Conservation (phyloP, 2,329 filamentous ascomycete genomes). For the Monosporascus cannonballus region DNA sequence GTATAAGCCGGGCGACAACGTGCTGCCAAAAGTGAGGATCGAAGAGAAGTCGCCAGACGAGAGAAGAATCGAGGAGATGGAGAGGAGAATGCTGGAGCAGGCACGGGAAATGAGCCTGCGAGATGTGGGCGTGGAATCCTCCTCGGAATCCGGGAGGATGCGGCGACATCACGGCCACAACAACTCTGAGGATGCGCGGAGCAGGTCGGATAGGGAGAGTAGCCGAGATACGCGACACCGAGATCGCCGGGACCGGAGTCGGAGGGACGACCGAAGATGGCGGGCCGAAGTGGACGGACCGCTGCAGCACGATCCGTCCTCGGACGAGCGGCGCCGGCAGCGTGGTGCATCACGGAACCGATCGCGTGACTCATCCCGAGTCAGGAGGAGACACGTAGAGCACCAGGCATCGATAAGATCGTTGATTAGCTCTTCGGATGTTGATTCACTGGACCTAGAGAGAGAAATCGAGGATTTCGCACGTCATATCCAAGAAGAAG, state of each 20-base stretch:
- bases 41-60: constrained; percentile 47
- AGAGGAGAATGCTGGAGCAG: constrained; percentile 63
- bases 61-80: constrained; percentile 54
- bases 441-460: constrained; percentile 73
- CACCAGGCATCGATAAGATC: constrained; percentile 87
- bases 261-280: constrained; percentile 23
- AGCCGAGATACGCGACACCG: constrained; percentile 21
- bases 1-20: constrained; percentile 76
- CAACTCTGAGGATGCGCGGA: constrained; percentile 23
- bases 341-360: constrained; percentile 40
- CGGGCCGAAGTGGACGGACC: constrained; percentile 30
- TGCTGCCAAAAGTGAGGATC: constrained; percentile 58
- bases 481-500: constrained; percentile 81
- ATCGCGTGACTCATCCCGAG: constrained; percentile 30
- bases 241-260: constrained; percentile 17
- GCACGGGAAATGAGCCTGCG: constrained; percentile 69
- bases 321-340: constrained; percentile 29
- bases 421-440: constrained; percentile 72
- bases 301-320: constrained; percentile 31
- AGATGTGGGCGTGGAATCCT: constrained; percentile 50
- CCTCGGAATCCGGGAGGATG: constrained; percentile 17
- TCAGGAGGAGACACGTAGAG: constrained; percentile 58
- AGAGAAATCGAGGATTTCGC: constrained; percentile 87
- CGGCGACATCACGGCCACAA: constrained; percentile 22
- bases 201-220: constrained; percentile 26